These are phyloP conservation scores for Carex kokanica DNA, from an alignment of 176 grass and related monocot genomes.

Conservation along the genomic window DNA sequence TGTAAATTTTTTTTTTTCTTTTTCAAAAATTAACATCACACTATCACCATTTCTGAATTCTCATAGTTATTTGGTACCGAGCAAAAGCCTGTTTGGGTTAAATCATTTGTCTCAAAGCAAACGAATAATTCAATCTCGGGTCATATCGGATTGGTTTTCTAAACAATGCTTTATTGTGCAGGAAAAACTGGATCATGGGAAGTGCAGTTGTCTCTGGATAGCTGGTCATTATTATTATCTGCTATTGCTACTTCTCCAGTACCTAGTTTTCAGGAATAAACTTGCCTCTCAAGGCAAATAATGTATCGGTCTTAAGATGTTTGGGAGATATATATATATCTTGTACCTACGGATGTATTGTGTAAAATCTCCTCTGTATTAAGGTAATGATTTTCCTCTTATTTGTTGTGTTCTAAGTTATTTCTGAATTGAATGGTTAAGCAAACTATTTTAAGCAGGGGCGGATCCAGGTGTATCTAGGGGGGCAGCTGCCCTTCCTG, in stretches of 20 bases:
- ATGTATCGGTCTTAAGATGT: not conserved
- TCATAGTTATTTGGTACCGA: not conserved
- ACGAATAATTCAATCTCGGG: not conserved
- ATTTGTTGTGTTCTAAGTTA: not conserved
- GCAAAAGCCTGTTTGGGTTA: not conserved
- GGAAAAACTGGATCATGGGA: not conserved
- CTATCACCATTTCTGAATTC: not conserved
- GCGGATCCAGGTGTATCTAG: too few species aligned
- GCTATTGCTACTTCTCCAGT: slow-evolving; percentile 12
- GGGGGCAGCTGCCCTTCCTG: too few species aligned
- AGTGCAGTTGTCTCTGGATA: slow-evolving; percentile 6
- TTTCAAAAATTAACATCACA: not conserved
- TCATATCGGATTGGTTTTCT: not conserved
- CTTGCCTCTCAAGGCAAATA: not conserved
- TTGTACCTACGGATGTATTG: not conserved
- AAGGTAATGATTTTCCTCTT: slow-evolving; percentile 10
- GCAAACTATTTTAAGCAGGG: too few species aligned
- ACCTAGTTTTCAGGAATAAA: slow-evolving; percentile 8
- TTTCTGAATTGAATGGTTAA: not conserved
- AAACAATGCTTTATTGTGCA: slow-evolving; percentile 1
- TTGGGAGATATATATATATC: slow-evolving; percentile 11
- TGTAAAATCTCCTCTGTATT: slow-evolving; percentile 19
- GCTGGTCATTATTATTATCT: slow-evolving; percentile 7
- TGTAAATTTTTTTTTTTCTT: slow-evolving; percentile 11
- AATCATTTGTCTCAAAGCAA: not conserved